Evolutionary conservation across 306 rosid genomes (phyloP), one percentile per base, ranked within the genome.

Genomic region (Trifolium fragiferum): DNA sequence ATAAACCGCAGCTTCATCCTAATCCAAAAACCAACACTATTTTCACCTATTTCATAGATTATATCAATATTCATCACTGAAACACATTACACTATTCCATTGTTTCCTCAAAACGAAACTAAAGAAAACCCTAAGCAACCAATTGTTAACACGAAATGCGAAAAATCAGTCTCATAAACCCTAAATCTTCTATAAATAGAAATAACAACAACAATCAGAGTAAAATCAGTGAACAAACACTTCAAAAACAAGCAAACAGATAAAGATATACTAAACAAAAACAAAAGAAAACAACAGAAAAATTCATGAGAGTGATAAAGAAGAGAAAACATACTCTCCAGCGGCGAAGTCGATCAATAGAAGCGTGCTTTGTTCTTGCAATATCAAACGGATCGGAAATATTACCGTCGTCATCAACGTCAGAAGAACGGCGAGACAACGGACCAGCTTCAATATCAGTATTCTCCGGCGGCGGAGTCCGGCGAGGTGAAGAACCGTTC

Each of bases 261-360:
- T 4, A 6, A 4, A 72, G 3, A 13, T 21, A 18, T 4, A 23
- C 3, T 37, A 66, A 53, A 27, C 7, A 1, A 54, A 23, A 61
- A 8, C 6, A 16, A 25, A 57, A 65, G 2, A 1, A 19, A 51
- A 15, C 19, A 12, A 5, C n/a, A 30, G 15, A 0, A 32, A 30
- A 1, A 19, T 1, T 1, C 44, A 9, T 2, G 13, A 12, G 23
- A 10, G 5, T 12, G 38, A 76, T 1, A 7, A n/a, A 53, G 76
- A 67, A 71, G n/a, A 65, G 53, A 38, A 76, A n/a, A 77, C 87
- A 2, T 78, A 95, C 99, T 66, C 98, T 87, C 99, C 99, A 95
- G 2, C 97, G 96, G 59, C 79, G 78, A 66, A 95, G 98, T n/a
- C 99, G 91, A 11, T 87, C 90, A 16, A 90, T 15, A 0, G 99